Conservation (phyloP, 129 eudicot genomes). For the Chrysanthemum lavandulifolium region DNA sequence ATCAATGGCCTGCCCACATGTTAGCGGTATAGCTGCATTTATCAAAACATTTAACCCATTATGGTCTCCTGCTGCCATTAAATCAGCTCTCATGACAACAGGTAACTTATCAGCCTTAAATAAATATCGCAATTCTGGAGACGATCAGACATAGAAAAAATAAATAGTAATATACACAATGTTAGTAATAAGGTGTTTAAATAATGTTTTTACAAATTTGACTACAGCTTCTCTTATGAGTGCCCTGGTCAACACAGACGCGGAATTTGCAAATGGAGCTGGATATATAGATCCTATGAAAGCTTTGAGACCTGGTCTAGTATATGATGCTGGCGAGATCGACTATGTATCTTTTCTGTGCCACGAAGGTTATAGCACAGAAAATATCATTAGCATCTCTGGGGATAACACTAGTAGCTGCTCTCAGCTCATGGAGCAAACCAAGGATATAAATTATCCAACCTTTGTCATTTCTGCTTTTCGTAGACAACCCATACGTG, state of each 20-base stretch:
- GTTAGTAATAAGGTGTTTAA: not conserved
- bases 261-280: constrained; percentile 36
- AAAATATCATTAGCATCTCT: constrained; percentile 1
- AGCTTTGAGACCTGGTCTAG: constrained; percentile 30
- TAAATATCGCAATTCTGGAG: too few species aligned
- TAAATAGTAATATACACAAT: not conserved
- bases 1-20: constrained; percentile 39
- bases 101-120: constrained; percentile 4
- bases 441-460: constrained; percentile 27
- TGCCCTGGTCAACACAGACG: constrained; percentile 14
- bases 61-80: constrained; percentile 37
- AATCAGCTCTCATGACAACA: constrained; percentile 38
- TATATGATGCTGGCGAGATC: constrained; percentile 27
- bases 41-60: constrained; percentile 28
- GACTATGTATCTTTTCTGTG: constrained; percentile 26
- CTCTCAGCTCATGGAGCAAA: not conserved
- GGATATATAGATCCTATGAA: constrained; percentile 22
- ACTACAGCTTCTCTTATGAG: constrained; percentile 27
- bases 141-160: not conserved
- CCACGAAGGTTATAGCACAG: constrained; percentile 8
- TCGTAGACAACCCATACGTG: not conserved
- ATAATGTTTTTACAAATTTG: not conserved
- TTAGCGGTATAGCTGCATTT: constrained; percentile 37
- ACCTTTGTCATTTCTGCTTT: constrained; percentile 20
- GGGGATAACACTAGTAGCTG: constrained; percentile 25